These are phyloP conservation scores for Pythium myriotylum DNA, from an alignment of 352 stramenopile species.

Conservation along the genomic window DNA sequence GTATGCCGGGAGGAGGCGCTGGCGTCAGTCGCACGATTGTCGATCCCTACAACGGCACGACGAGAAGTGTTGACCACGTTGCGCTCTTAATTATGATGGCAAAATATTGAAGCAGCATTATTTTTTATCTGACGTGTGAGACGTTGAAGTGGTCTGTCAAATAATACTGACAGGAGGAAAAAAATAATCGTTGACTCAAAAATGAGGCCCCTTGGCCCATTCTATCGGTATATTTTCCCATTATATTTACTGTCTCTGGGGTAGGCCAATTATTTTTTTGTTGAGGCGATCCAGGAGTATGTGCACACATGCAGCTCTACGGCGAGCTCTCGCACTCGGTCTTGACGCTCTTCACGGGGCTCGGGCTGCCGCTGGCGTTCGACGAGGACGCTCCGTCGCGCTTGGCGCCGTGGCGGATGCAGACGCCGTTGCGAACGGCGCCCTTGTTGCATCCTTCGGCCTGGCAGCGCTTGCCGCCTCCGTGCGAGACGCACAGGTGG, in stretches of 20 bases:
- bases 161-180: no score
- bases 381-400: slow-evolving; percentile 41
- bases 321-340: slow-evolving; percentile 20
- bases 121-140: no score
- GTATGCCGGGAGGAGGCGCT: not conserved
- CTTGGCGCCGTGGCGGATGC: slow-evolving; percentile 84
- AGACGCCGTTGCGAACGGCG: slow-evolving; percentile 82
- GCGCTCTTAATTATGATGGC: no score
- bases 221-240: no score
- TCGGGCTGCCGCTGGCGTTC: slow-evolving; percentile 26
- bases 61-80: not conserved
- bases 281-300: no score
- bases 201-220: no score
- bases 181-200: no score
- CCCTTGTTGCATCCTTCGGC: slow-evolving; percentile 81
- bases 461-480: slow-evolving; percentile 81
- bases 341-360: slow-evolving; percentile 31
- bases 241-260: no score
- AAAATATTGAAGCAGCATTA: no score
- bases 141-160: no score
- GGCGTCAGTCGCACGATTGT: slow-evolving; percentile 1
- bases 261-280: no score
- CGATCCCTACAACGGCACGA: not conserved
- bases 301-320: slow-evolving; percentile 12
- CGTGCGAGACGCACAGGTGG: slow-evolving; percentile 47